phyloP scores from a whole-genome alignment of 768 basidiomycete species.

The Clavaria fumosa region DNA sequence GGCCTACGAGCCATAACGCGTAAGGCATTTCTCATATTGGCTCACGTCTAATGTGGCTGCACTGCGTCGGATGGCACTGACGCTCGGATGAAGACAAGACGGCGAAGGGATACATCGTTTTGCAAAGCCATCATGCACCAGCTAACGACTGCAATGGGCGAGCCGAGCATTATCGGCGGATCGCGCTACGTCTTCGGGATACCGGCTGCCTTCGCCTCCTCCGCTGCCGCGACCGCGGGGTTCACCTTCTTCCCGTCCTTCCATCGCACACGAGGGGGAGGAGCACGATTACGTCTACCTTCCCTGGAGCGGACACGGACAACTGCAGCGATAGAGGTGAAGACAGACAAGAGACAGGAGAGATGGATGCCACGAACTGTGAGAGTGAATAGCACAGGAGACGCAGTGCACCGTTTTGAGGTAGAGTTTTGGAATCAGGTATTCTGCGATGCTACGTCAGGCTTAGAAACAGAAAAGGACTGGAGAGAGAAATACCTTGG shows the following conservation, averaged over 20 bases:
- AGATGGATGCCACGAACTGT: constrained; percentile 45
- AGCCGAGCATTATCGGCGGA: no score
- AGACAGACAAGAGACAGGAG: not conserved
- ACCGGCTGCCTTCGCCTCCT: constrained; percentile 60
- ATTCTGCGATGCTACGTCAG: constrained; percentile 38
- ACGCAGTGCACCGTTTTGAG: constrained; percentile 99
- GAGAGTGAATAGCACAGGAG: constrained; percentile 98
- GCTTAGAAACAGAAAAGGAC: not conserved
- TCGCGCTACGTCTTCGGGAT: constrained; percentile 42
- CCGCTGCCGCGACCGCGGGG: constrained; percentile 86
- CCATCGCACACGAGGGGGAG: constrained; percentile 91
- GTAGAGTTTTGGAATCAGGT: constrained; percentile 92
- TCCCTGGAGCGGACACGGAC: constrained; percentile 95
- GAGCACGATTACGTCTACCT: constrained; percentile 93
- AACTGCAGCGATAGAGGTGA: constrained; percentile 33
- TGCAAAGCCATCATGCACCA: no score
- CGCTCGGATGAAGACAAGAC: no score
- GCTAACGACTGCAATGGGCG: no score
- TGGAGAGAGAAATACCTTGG: constrained; percentile 40
- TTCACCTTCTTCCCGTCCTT: constrained; percentile 94
- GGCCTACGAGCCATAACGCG: no score
- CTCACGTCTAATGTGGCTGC: no score
- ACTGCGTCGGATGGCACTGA: no score
- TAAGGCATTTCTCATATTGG: no score
- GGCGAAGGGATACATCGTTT: no score